Percentiles rank a stretch among this genome's conserved stretches.
These are phyloP conservation scores for Straminergon stramineum DNA, from an alignment of 225 moss, liverwort and hornwort species.

Conservation along the genomic window DNA sequence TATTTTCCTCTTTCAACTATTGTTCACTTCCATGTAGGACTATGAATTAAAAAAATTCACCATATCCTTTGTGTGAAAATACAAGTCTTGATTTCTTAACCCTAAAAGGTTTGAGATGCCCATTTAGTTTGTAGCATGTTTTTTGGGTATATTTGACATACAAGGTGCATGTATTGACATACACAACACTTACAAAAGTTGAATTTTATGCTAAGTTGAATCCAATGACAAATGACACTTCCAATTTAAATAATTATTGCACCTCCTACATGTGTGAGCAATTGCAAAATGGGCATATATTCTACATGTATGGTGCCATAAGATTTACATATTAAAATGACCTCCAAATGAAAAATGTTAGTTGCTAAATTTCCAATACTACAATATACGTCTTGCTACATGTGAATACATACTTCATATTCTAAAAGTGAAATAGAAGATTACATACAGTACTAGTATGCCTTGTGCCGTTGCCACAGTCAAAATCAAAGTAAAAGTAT, in stretches of 20 bases:
- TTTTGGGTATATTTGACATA: background rate
- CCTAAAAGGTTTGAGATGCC: background rate
- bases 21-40: background rate
- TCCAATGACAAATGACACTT: background rate
- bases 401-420: background rate
- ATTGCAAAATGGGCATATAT: background rate
- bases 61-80: background rate
- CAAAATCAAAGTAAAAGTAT: no score
- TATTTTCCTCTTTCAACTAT: background rate
- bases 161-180: rapidly evolving
- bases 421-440: background rate
- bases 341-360: background rate
- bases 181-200: background rate
- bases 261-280: background rate
- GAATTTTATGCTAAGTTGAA: rapidly evolving
- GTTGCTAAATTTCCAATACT: background rate
- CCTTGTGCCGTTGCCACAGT: no score
- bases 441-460: no score
- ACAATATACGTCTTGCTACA: no score
- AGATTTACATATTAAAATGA: background rate
- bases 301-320: rapidly evolving
- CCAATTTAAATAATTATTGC: background rate
- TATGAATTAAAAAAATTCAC: background rate
- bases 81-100: background rate
- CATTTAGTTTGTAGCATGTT: rapidly evolving